phyloP scores from a whole-genome alignment of 768 basidiomycete species.

The Tephrocybe sp. region DNA sequence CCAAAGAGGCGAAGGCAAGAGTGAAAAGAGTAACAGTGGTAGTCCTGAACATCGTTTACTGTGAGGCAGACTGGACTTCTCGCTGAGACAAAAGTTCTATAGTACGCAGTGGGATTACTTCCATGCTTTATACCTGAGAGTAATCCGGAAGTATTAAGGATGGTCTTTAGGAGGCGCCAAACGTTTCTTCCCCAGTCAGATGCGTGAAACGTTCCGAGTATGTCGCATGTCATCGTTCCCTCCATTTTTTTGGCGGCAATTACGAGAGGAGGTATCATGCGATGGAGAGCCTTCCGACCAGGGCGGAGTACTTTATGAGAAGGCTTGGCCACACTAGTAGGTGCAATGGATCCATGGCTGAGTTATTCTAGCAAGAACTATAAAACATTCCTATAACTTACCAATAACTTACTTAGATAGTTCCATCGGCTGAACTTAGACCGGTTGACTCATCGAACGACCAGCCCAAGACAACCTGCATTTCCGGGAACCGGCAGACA shows the following conservation, averaged over 20 bases:
- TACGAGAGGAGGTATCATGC: not conserved
- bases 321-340: too few relatives aligned
- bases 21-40: slow-evolving; percentile 1
- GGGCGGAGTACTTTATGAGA: too few relatives aligned
- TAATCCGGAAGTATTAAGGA: not conserved
- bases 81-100: not conserved
- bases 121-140: not conserved
- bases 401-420: too few relatives aligned
- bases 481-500: too few relatives aligned
- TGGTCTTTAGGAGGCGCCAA: not conserved
- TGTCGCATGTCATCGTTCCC: not conserved
- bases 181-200: not conserved
- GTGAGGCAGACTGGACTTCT: not conserved
- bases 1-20: slow-evolving; percentile 12
- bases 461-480: too few relatives aligned
- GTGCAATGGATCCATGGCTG: too few relatives aligned
- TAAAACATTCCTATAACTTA: too few relatives aligned
- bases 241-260: not conserved
- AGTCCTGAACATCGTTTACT: slow-evolving; percentile 5
- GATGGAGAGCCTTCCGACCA: too few relatives aligned
- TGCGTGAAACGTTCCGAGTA: not conserved
- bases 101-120: too few relatives aligned
- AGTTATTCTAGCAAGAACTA: too few relatives aligned
- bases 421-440: too few relatives aligned
- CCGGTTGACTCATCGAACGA: too few relatives aligned